Evolutionary conservation across 805 yeast genomes (phyloP).

Genomic region (Saccharomycopsis oosterbeekiorum): DNA sequence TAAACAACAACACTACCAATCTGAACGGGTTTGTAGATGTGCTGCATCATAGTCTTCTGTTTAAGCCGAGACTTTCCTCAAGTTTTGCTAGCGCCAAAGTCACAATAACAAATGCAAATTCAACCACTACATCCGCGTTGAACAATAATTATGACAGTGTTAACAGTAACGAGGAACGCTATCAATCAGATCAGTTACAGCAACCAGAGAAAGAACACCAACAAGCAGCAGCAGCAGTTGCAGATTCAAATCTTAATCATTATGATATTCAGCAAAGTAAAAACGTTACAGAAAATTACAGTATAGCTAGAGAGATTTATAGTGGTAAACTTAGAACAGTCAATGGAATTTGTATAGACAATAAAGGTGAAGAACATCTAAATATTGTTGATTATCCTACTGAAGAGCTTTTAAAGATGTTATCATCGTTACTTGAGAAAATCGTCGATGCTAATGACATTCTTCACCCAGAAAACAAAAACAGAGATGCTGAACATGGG

Average conservation of each 20-base stretch:
- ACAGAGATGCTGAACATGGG: conserved; percentile 75
- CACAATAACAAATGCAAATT: neutral
- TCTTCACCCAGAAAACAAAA: conserved; percentile 59
- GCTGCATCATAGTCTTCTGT: conserved; percentile 1
- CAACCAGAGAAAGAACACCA: neutral
- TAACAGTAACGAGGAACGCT: neutral
- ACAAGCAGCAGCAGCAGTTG: neutral
- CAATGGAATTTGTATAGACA: conserved; percentile 20
- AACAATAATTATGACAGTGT: neutral
- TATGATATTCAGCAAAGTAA: neutral
- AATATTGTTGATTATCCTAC: conserved; percentile 80
- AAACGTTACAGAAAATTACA: conserved; percentile 14
- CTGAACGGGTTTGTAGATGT: neutral
- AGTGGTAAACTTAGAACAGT: conserved; percentile 14
- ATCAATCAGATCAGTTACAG: neutral
- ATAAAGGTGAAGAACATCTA: conserved; percentile 37
- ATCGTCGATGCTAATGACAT: conserved; percentile 87
- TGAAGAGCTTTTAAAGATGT: conserved; percentile 71
- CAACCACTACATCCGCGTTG: neutral
- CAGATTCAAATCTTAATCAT: neutral
- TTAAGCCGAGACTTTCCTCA: neutral
- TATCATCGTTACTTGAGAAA: conserved; percentile 73
- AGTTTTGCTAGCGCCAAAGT: neutral
- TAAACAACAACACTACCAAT: neutral
- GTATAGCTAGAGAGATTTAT: conserved; percentile 11